Evolutionary conservation across 805 yeast genomes (phyloP), one percentile per base, ranked within the genome.

Genomic region (Candida germanica): DNA sequence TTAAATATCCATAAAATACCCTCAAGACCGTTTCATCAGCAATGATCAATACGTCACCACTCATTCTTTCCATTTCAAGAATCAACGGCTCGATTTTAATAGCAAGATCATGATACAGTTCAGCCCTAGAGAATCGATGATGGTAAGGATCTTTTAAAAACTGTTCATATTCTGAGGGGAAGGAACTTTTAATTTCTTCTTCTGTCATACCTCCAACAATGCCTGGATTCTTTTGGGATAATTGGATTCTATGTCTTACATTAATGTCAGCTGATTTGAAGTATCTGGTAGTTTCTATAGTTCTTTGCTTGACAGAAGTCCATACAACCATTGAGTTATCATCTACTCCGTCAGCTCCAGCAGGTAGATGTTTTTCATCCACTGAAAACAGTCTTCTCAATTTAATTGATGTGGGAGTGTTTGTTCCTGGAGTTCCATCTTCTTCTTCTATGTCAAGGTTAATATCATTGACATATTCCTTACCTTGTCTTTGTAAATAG

Each of bases 81-180:
- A 93, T 78, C 37, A 93, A 69, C 0, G 98, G 96, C 61, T 93
- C 98, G 64, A 93, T 75, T 49, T 96, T 79, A 24, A 93, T 83
- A 0, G 98, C 98, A 39, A 93, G 71, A 59, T 93, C 99, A 60
- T 93, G 98, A 55, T 88, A 93, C 33, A 94, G 85, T 63, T 93
- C 99, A 0, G 95, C 87, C 33, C 98, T 72, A 2, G 96, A 86
- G 55, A 77, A 93, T 41, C 98, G 71, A 55, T 83, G 91, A 60
- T 93, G 97, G 54, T 93, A 93, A 2, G 96, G 96, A 56, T 91
- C 97, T 41, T 69, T 61, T 39, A 61, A 38, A 53, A 79, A 84
- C 48, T 74, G 79, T 42, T 66, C 72, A 54, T 73, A 84, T 46
- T 89, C 96, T 1, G 69, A 71, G 0, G 95, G 93, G 53, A 66